phyloP scores from a whole-genome alignment of 345 rosid genomes.

The Eucalyptus sp. region DNA sequence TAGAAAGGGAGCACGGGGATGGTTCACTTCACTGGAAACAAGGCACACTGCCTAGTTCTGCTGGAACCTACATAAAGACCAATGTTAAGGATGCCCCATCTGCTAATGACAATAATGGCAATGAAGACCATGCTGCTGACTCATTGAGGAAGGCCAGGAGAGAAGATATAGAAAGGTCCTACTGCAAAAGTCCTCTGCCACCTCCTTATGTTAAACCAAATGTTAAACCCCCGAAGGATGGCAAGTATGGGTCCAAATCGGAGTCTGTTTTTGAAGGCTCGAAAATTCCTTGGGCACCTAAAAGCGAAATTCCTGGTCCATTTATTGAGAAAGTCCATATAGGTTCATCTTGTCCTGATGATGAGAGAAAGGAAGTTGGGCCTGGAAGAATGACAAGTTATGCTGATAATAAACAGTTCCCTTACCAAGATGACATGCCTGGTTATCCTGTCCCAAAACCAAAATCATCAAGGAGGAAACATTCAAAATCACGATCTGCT shows the following conservation, averaged over 20 bases:
- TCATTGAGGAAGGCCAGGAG: conserved; percentile 13
- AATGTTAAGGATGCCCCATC: conserved; percentile 7
- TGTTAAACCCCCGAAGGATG: conserved; percentile 23
- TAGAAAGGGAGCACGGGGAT: conserved; percentile 10
- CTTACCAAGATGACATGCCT: conserved; percentile 6
- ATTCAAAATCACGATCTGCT: conserved; percentile 19
- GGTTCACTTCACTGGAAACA: conserved; percentile 4
- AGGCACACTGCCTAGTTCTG: conserved; percentile 5
- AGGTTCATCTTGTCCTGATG: conserved; percentile 9
- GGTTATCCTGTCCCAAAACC: conserved; percentile 34
- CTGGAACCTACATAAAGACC: conserved; percentile 6
- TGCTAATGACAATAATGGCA: conserved; percentile 8
- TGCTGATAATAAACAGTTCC: background rate
- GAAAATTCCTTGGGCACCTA: conserved; percentile 15
- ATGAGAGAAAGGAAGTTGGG: conserved; percentile 7
- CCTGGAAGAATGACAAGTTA: conserved; percentile 5
- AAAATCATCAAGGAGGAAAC: conserved; percentile 52
- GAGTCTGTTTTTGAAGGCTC: conserved; percentile 12
- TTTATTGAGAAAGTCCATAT: conserved; percentile 13
- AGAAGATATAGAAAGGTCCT: conserved; percentile 27
- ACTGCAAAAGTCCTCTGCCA: conserved; percentile 29
- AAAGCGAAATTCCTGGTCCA: background rate
- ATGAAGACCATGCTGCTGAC: conserved; percentile 1
- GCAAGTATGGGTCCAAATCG: conserved; percentile 3
- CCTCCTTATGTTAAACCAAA: conserved; percentile 9